A percentile compares a stretch with the other conserved stretches of the same genome.
phyloP scores from a whole-genome alignment of 805 yeast species.

The Yamadazyma endophytica region DNA sequence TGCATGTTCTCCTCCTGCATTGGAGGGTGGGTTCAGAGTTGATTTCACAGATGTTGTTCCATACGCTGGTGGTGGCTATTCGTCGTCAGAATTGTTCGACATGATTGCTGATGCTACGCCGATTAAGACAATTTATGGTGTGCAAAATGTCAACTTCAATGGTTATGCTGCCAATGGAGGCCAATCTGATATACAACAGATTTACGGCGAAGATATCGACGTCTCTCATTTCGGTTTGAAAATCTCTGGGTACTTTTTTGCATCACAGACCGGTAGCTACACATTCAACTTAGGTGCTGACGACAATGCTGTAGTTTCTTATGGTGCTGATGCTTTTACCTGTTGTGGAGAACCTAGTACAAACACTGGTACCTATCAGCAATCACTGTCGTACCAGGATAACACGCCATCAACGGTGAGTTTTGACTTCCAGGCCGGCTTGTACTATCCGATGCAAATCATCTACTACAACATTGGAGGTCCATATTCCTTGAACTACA shows the following conservation, averaged over 20 bases:
- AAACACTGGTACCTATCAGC: neutral
- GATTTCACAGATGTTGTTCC: too few species aligned
- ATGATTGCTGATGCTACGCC: too few species aligned
- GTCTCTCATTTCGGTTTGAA: slow-evolving; percentile 1
- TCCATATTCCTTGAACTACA: neutral
- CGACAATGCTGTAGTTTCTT: neutral
- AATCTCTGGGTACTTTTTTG: slow-evolving; percentile 4
- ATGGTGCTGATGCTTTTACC: slow-evolving; percentile 5
- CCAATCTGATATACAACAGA: too few species aligned
- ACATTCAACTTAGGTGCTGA: slow-evolving; percentile 2
- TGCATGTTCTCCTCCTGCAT: too few species aligned
- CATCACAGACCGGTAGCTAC: slow-evolving; percentile 4
- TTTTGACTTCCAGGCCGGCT: slow-evolving; percentile 2
- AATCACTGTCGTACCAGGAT: neutral
- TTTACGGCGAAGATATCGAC: slow-evolving; percentile 5
- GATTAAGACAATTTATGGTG: too few species aligned
- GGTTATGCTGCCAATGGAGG: too few species aligned
- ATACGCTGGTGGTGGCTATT: too few species aligned
- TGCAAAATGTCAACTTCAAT: too few species aligned
- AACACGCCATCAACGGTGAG: neutral
- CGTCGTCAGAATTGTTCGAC: too few species aligned
- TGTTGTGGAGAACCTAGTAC: slow-evolving; percentile 2
- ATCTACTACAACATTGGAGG: slow-evolving; percentile 1
- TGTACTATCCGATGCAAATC: slow-evolving; percentile 6
- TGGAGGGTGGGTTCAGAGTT: too few species aligned